Evolutionary conservation across 306 rosid genomes (phyloP).

Genomic region (Quercus bicolor): DNA sequence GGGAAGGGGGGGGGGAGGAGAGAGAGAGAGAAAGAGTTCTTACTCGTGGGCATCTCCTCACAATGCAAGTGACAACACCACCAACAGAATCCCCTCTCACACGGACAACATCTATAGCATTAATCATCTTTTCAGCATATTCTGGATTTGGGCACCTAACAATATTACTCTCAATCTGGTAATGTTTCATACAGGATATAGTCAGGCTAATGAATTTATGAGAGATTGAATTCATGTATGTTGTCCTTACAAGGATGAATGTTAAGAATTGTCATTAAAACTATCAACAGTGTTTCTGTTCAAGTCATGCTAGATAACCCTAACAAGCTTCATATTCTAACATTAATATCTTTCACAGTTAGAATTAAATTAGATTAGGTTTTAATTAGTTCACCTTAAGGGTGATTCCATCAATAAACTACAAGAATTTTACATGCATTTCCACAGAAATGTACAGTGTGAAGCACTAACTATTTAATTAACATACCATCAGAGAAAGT

Average conservation of each 20-base stretch:
- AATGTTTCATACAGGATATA: background rate
- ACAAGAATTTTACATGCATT: background rate
- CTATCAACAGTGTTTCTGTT: background rate
- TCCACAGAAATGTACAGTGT: background rate
- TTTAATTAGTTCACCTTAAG: background rate
- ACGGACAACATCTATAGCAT: slow-evolving; percentile 80
- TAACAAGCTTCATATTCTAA: background rate
- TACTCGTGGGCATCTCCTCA: slow-evolving; percentile 87
- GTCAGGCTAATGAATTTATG: background rate
- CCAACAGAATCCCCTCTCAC: slow-evolving; percentile 92
- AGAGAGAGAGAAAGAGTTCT: slow-evolving; percentile 7
- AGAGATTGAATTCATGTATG: background rate
- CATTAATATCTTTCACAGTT: background rate
- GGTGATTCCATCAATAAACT: background rate
- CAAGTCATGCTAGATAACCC: background rate
- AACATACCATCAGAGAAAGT: background rate
- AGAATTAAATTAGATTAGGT: background rate
- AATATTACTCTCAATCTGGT: slow-evolving; percentile 88
- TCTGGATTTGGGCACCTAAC: slow-evolving; percentile 94
- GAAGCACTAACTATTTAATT: background rate
- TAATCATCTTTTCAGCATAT: slow-evolving; percentile 94
- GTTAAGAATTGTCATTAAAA: background rate
- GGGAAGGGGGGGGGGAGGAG: slow-evolving; percentile 15
- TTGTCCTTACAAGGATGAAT: background rate
- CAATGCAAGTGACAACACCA: slow-evolving; percentile 90